Conservation (phyloP, 371 early-diverging fungal species). For the Circinella minor region DNA sequence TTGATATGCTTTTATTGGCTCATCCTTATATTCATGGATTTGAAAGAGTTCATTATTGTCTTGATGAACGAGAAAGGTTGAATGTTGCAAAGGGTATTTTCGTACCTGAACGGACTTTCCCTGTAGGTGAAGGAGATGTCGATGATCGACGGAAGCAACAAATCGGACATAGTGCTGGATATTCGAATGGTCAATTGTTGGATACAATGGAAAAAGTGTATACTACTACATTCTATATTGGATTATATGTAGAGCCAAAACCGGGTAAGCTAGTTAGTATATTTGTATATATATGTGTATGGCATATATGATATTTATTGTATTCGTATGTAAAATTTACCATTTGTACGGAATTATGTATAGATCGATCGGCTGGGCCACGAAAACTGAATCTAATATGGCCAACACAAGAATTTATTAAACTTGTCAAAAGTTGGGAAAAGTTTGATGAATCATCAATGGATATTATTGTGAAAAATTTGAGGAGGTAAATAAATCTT, state of each 20-base stretch:
- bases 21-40: conserved; percentile 93
- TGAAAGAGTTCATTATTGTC: conserved; percentile 68
- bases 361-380: conserved; percentile 7
- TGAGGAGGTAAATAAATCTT: conserved; percentile 63
- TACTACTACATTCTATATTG: conserved; percentile 90
- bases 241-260: conserved; percentile 66
- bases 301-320: not conserved
- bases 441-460: conserved; percentile 70
- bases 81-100: conserved; percentile 68
- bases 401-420: conserved; percentile 82
- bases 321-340: not conserved
- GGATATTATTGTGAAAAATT: conserved; percentile 70
- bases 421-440: conserved; percentile 82
- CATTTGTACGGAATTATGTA: not conserved
- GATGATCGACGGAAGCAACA: conserved; percentile 36
- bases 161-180: conserved; percentile 31
- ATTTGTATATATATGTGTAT: not conserved
- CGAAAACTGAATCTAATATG: conserved; percentile 74
- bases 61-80: conserved; percentile 64
- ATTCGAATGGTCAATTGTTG: conserved; percentile 38
- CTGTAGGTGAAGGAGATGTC: conserved; percentile 40
- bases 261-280: conserved; percentile 36
- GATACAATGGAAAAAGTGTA: conserved; percentile 42
- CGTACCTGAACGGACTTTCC: conserved; percentile 36
- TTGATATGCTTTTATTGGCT: conserved; percentile 79